phyloP scores from a whole-genome alignment of 371 early-diverging fungal genomes.

The Mucor indicus region DNA sequence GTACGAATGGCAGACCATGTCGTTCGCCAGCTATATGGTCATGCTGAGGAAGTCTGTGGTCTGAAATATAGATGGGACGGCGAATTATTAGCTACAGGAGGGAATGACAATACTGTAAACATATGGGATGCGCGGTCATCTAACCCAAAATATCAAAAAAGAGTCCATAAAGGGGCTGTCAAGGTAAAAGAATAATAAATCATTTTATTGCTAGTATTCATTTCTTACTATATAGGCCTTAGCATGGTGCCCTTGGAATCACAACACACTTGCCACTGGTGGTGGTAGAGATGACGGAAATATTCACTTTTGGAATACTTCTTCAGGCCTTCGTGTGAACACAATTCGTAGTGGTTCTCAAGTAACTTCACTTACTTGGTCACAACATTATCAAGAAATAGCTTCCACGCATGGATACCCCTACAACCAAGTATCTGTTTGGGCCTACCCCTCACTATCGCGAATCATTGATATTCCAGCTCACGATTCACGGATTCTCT shows the following conservation, averaged over 20 bases:
- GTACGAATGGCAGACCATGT: conserved; percentile 82
- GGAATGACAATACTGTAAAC: conserved; percentile 95
- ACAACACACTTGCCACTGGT: conserved; percentile 89
- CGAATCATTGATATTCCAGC: conserved; percentile 81
- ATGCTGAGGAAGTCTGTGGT: conserved; percentile 91
- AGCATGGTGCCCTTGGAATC: conserved; percentile 99
- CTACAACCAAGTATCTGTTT: conserved; percentile 84
- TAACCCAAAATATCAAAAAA: conserved; percentile 66
- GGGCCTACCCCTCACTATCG: conserved; percentile 83
- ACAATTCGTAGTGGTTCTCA: conserved; percentile 88
- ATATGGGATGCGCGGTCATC: conserved; percentile 86
- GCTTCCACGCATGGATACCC: conserved; percentile 93
- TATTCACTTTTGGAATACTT: conserved; percentile 96
- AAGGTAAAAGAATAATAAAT: no score
- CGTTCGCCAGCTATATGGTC: conserved; percentile 62
- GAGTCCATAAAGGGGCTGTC: conserved; percentile 84
- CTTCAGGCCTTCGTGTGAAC: conserved; percentile 61
- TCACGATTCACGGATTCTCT: conserved; percentile 89
- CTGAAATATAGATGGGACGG: conserved; percentile 92
- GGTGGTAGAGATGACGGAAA: conserved; percentile 93
- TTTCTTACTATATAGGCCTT: no score
- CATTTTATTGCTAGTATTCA: no score
- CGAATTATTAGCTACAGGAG: conserved; percentile 89
- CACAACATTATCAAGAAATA: conserved; percentile 90
- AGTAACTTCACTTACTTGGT: conserved; percentile 94